Conservation (phyloP, 1,284 basidiomycete species). For the Ustilago esculenta region DNA sequence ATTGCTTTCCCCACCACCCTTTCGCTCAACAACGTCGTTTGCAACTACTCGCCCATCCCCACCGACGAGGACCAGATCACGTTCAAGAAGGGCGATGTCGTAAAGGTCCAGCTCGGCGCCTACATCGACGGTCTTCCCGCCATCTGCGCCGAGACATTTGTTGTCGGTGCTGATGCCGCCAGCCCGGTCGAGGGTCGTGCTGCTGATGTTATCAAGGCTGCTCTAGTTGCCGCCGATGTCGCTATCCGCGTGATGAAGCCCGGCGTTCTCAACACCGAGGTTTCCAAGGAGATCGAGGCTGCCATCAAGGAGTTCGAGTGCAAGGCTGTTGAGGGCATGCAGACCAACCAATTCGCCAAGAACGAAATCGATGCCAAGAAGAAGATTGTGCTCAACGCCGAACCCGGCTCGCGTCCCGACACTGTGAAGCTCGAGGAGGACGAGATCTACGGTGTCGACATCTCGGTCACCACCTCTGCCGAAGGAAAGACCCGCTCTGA, state of each 20-base stretch:
- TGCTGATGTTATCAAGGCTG: slow-evolving; percentile 91
- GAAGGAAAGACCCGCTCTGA: slow-evolving; percentile 76
- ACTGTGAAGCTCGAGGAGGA: slow-evolving; percentile 74
- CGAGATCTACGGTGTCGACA: slow-evolving; percentile 95
- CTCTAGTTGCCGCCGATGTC: slow-evolving; percentile 88
- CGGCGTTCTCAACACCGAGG: slow-evolving; percentile 92
- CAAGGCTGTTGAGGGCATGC: slow-evolving; percentile 72
- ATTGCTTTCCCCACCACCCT: slow-evolving; percentile 88
- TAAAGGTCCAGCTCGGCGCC: slow-evolving; percentile 93
- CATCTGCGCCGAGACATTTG: slow-evolving; percentile 81
- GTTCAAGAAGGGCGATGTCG: slow-evolving; percentile 88
- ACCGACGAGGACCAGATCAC: slow-evolving; percentile 72
- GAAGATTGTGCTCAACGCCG: slow-evolving; percentile 60
- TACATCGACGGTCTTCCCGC: slow-evolving; percentile 93
- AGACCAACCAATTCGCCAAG: slow-evolving; percentile 93
- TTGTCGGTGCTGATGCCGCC: slow-evolving; percentile 75
- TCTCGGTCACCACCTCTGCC: slow-evolving; percentile 73
- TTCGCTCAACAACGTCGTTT: slow-evolving; percentile 81
- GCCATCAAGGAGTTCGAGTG: slow-evolving; percentile 69
- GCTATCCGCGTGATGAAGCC: slow-evolving; percentile 71
- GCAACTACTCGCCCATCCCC: slow-evolving; percentile 72
- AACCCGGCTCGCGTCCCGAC: slow-evolving; percentile 56
- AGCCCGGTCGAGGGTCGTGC: slow-evolving; percentile 82
- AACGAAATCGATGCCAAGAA: slow-evolving; percentile 76
- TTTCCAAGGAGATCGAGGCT: slow-evolving; percentile 86